A percentile compares a stretch with the other conserved stretches of the same genome.
Evolutionary conservation across 257 asterid species (phyloP).

Genomic region (Sherardia arvensis): DNA sequence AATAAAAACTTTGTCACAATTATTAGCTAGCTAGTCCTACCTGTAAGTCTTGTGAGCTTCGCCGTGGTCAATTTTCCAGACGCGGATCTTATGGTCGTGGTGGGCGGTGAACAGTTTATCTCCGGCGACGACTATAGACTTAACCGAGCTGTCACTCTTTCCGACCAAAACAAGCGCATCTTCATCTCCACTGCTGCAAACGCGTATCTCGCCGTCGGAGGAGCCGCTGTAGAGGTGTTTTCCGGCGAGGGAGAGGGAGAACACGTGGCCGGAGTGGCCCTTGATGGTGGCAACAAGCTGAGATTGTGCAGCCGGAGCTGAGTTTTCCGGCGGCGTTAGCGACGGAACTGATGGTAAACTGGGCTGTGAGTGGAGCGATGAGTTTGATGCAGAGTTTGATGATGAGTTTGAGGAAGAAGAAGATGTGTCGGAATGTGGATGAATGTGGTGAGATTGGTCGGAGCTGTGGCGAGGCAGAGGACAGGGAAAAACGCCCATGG

Average conservation of each 20-base stretch:
- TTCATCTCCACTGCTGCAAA: slow-evolving; percentile 11
- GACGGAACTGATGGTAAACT: slow-evolving; percentile 68
- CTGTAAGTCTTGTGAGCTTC: slow-evolving; percentile 15
- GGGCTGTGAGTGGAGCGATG: slow-evolving; percentile 44
- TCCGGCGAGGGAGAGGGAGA: slow-evolving; percentile 44
- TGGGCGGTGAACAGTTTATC: slow-evolving; percentile 61
- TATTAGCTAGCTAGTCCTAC: neutral
- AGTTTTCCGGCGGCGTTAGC: slow-evolving; percentile 25
- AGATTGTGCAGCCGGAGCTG: slow-evolving; percentile 17
- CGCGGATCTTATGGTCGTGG: slow-evolving; percentile 61
- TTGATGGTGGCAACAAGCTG: slow-evolving; percentile 40
- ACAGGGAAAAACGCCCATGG: slow-evolving; percentile 26
- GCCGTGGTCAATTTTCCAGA: slow-evolving; percentile 45
- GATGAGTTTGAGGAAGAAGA: slow-evolving; percentile 27
- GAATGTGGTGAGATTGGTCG: slow-evolving; percentile 18
- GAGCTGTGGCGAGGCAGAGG: slow-evolving; percentile 18
- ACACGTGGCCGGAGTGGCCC: slow-evolving; percentile 39
- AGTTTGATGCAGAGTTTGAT: slow-evolving; percentile 21
- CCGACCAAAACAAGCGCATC: slow-evolving; percentile 13
- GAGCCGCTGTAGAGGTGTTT: slow-evolving; percentile 51
- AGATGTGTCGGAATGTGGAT: slow-evolving; percentile 15
- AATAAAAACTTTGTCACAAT: too few relatives aligned
- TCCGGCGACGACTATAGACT: slow-evolving; percentile 31
- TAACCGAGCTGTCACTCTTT: slow-evolving; percentile 28
- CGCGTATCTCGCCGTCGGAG: slow-evolving; percentile 46